Evolutionary conservation across 1,139 yeast genomes (phyloP), one percentile per base, ranked within the genome.

Genomic region (Saccharomycopsis hybrid): DNA sequence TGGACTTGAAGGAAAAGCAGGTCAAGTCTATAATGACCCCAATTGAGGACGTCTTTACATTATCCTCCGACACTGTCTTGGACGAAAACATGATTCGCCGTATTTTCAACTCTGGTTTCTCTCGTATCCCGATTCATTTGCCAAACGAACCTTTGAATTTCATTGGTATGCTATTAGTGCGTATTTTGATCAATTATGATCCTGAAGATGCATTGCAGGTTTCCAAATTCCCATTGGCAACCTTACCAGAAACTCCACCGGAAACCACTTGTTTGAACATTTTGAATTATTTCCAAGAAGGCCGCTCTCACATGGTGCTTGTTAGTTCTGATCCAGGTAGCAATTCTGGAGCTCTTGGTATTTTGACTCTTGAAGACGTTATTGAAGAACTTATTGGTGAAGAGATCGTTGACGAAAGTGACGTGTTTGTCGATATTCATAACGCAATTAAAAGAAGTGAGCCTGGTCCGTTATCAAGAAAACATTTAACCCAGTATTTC

Each of bases 361-460:
- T 92, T 5, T 71, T 92, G 46, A 92, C 98, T 1, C 72, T 92
- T 55, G 98, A 92, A 66, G 98, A 92, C 65, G 97, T 92, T n/a
- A 92, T 92, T 62, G 98, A 92, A 66, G 98, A 92, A 66, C 74
- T 92, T 59, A 92, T 92, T 67, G 98, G 98, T 51, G 97, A 92
- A 66, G 98, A 92, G 65, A 92, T 92, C 61, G 90, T 92, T 47
- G 98, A 92, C 64, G 98, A 92, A 66, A 81, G 90, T n/a, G 98
- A 92, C 64, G 97, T 90, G 29, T 90, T 85, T 62, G 78, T 90
- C 54, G 97, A 89, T 66, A 86, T 90, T 56, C 89, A 88, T 65
- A 85, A 85, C 58, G 85, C 87, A 59, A 88, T 89, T 61, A 85
- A 84, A 63, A 74, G 96, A 60, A 76, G 78, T 35, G 81, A 81